These are phyloP conservation scores for Candida endomychidarum DNA, from an alignment of 805 yeast species.

Conservation along the genomic window DNA sequence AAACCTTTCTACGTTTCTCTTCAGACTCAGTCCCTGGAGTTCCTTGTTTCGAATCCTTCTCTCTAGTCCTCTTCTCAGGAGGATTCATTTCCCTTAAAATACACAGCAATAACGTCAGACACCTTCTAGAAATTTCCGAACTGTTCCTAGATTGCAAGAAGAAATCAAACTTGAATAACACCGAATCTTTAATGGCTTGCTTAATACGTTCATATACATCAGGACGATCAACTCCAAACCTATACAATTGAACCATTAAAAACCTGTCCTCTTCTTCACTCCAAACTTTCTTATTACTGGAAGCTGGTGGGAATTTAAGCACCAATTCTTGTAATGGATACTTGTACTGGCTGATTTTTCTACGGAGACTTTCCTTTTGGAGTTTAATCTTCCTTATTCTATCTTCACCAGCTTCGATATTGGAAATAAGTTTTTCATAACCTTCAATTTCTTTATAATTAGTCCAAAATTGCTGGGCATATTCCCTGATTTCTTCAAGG, in stretches of 20 bases:
- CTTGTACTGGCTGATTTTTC: conserved; percentile 66
- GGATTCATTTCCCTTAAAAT: conserved; percentile 61
- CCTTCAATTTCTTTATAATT: conserved; percentile 81
- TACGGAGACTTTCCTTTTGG: conserved; percentile 77
- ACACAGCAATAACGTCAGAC: conserved; percentile 73
- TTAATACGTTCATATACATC: conserved; percentile 78
- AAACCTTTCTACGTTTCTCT: conserved; percentile 13
- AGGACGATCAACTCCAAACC: conserved; percentile 76
- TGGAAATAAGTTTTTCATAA: conserved; percentile 75
- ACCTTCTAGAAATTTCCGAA: conserved; percentile 77
- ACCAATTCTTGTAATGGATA: conserved; percentile 80
- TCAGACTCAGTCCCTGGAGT: conserved; percentile 11
- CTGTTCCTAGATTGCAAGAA: conserved; percentile 79
- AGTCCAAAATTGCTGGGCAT: conserved; percentile 80
- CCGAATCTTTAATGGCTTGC: conserved; percentile 69
- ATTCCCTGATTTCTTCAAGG: conserved; percentile 72
- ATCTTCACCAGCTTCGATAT: conserved; percentile 89
- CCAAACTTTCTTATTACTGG: conserved; percentile 61
- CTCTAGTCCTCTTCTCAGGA: conserved; percentile 1
- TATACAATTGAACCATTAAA: conserved; percentile 72
- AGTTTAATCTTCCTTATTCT: conserved; percentile 59
- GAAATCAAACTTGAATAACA: conserved; percentile 83
- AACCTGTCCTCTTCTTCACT: conserved; percentile 91
- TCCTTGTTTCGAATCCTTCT: conserved; percentile 9
- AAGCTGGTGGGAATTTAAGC: conserved; percentile 70